These are phyloP conservation scores for Populus deltoides DNA, from an alignment of 345 rosid genomes.

Conservation along the genomic window DNA sequence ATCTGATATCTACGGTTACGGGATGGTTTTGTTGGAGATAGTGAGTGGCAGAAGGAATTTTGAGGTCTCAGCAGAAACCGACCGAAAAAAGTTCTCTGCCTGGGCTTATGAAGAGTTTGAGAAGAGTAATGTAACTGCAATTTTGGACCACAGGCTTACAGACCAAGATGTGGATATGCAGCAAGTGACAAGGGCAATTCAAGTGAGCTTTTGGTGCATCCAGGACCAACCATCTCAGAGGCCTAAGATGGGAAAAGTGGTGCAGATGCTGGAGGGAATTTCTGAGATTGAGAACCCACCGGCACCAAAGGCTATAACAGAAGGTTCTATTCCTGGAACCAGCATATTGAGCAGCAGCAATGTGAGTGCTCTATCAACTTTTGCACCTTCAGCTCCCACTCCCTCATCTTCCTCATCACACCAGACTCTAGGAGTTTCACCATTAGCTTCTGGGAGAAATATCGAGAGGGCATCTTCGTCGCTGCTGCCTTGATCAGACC, in stretches of 20 bases:
- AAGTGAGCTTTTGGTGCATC: slow-evolving; percentile 28
- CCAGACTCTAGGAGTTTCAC: slow-evolving; percentile 40
- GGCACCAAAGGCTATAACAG: slow-evolving; percentile 37
- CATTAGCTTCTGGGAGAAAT: slow-evolving; percentile 35
- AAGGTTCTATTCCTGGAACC: slow-evolving; percentile 31
- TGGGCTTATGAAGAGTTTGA: slow-evolving; percentile 67
- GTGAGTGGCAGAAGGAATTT: slow-evolving; percentile 29
- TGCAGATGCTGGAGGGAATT: slow-evolving; percentile 42
- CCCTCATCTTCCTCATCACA: slow-evolving; percentile 48
- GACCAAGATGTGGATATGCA: slow-evolving; percentile 14
- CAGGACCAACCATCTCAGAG: slow-evolving; percentile 32
- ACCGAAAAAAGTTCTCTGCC: slow-evolving; percentile 44
- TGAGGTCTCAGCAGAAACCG: slow-evolving; percentile 25
- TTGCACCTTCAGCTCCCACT: slow-evolving; percentile 36
- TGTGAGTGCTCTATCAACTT: slow-evolving; percentile 38
- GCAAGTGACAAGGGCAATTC: slow-evolving; percentile 20
- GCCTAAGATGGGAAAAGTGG: slow-evolving; percentile 29
- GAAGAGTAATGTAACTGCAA: slow-evolving; percentile 13
- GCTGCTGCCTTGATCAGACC: slow-evolving; percentile 24
- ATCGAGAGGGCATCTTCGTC: slow-evolving; percentile 39
- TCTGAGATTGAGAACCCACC: slow-evolving; percentile 47
- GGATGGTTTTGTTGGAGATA: slow-evolving; percentile 34
- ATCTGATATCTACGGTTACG: slow-evolving; percentile 28
- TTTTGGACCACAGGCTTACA: slow-evolving; percentile 16
- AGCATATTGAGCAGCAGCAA: slow-evolving; percentile 42